A percentile compares a stretch with the other conserved stretches of the same genome.
These are phyloP conservation scores for Trichosporon faecale DNA, from an alignment of 1,284 basidiomycete genomes.

Conservation along the genomic window DNA sequence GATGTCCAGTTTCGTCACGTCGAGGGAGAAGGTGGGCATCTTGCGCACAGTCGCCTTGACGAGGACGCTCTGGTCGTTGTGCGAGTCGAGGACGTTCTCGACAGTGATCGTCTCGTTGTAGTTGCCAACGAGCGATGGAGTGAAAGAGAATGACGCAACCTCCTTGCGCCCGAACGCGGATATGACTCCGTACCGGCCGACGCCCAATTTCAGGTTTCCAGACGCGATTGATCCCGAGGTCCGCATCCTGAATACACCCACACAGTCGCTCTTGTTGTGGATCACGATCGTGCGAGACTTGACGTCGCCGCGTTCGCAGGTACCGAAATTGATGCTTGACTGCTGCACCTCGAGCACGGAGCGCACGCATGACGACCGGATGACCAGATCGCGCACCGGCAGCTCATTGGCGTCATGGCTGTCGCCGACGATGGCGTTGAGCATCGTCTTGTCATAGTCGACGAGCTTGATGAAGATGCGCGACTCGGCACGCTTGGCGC, in stretches of 20 bases:
- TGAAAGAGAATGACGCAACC: slow-evolving; percentile 53
- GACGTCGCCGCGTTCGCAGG: slow-evolving; percentile 55
- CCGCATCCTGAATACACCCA: slow-evolving; percentile 56
- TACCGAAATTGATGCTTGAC: slow-evolving; percentile 57
- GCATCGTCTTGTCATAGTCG: slow-evolving; percentile 51
- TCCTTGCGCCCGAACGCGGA: slow-evolving; percentile 56
- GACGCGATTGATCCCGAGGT: slow-evolving; percentile 57
- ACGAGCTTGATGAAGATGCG: slow-evolving; percentile 54
- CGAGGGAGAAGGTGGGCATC: slow-evolving; percentile 54
- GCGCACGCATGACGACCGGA: slow-evolving; percentile 53
- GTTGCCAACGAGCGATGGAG: slow-evolving; percentile 53
- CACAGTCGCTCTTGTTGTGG: slow-evolving; percentile 53
- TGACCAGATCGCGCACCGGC: slow-evolving; percentile 56
- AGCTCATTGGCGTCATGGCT: slow-evolving; percentile 48
- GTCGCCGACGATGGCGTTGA: slow-evolving; percentile 19
- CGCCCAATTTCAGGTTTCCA: slow-evolving; percentile 55
- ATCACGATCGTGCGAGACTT: slow-evolving; percentile 56
- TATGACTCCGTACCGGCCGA: slow-evolving; percentile 56
- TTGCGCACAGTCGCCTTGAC: slow-evolving; percentile 56
- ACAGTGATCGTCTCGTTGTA: slow-evolving; percentile 56
- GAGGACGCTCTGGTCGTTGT: slow-evolving; percentile 54
- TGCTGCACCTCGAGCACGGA: slow-evolving; percentile 56
- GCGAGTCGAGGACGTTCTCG: slow-evolving; percentile 55
- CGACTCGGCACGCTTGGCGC: slow-evolving; percentile 55
- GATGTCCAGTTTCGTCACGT: slow-evolving; percentile 37